Base-by-base conservation (phyloP, 139 green algal genomes). In the Haematococcus sp. region DNA sequence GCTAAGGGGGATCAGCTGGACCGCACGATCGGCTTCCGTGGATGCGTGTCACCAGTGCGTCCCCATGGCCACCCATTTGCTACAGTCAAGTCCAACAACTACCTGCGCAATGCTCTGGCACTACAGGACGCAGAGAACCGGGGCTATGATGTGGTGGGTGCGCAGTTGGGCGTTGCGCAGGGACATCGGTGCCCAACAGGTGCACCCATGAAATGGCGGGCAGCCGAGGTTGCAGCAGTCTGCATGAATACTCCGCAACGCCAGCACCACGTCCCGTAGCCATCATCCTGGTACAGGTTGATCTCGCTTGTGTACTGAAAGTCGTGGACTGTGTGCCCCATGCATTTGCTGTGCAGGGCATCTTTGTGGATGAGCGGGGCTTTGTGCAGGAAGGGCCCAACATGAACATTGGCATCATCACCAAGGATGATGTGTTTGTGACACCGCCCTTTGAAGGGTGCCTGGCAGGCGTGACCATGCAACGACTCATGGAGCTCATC, bases 321-420 rank as follows among this genome's bases (percentile, higher is more conserved):
- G n/a, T n/a, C n/a, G n/a, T n/a, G n/a, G n/a, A n/a, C n/a, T n/a
- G n/a, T n/a, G n/a, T n/a, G n/a, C n/a, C n/a, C n/a, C n/a, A n/a
- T n/a, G n/a, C n/a, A n/a, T n/a, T n/a, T n/a, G n/a, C n/a, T n/a
- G n/a, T n/a, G n/a, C 75, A 90, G 86, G 90, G 77, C 13, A 56
- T 97, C 1, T 94, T 93, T 76, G 78, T 94, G 27, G 90, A 96
- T 67, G 35, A 32, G 4, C 81, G 93, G 11, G 88, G 84, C 44
- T 71, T 84, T 59, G 77, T 97, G n/a, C 71, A 87, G 40, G 86
- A 90, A 60, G 89, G 83, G 22, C 74, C 84, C 7, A 86, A 88
- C 76, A 82, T 76, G 69, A 95, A 90, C 76, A 22, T 97, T 25
- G 88, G 63, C 60, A 83, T 92, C 65, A 58, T 97, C 22, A 93